These are phyloP conservation scores for Cicer bijugum DNA, from an alignment of 306 rosid genomes.

Conservation along the genomic window DNA sequence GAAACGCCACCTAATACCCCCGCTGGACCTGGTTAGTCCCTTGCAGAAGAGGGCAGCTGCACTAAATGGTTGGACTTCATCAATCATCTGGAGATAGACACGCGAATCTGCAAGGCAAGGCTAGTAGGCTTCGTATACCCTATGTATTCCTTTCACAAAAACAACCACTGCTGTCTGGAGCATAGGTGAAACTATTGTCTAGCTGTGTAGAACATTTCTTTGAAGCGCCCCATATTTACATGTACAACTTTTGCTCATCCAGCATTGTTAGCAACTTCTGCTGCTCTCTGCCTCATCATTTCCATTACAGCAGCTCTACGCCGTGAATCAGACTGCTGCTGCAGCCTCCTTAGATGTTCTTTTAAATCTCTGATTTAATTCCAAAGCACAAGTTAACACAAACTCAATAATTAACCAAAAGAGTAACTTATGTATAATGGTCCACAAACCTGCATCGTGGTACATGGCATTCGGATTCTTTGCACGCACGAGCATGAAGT, in stretches of 20 bases:
- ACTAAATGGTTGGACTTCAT: conserved; percentile 44
- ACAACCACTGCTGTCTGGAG: conserved; percentile 41
- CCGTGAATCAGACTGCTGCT: conserved; percentile 95
- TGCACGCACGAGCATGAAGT: conserved; percentile 99
- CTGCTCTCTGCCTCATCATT: conserved; percentile 99
- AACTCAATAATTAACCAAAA: background rate
- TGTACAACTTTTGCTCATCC: conserved; percentile 55
- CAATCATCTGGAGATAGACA: conserved; percentile 32
- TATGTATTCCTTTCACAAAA: conserved; percentile 50
- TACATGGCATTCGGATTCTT: conserved; percentile 89
- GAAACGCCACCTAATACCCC: conserved; percentile 43
- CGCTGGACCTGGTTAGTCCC: conserved; percentile 50
- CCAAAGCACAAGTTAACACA: conserved; percentile 24
- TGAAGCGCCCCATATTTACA: conserved; percentile 48
- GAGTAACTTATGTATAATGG: conserved; percentile 21
- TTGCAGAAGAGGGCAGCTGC: conserved; percentile 51
- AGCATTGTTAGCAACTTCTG: conserved; percentile 80
- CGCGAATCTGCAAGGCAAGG: conserved; percentile 48
- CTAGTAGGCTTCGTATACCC: conserved; percentile 41
- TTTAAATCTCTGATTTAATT: conserved; percentile 75
- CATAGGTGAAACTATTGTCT: conserved; percentile 46
- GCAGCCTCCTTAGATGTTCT: conserved; percentile 92
- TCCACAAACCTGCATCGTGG: conserved; percentile 94
- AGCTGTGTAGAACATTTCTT: conserved; percentile 41
- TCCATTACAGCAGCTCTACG: conserved; percentile 99